These are phyloP conservation scores for Beauveria asiatica DNA, from an alignment of 2,329 filamentous ascomycete genomes.

Conservation along the genomic window DNA sequence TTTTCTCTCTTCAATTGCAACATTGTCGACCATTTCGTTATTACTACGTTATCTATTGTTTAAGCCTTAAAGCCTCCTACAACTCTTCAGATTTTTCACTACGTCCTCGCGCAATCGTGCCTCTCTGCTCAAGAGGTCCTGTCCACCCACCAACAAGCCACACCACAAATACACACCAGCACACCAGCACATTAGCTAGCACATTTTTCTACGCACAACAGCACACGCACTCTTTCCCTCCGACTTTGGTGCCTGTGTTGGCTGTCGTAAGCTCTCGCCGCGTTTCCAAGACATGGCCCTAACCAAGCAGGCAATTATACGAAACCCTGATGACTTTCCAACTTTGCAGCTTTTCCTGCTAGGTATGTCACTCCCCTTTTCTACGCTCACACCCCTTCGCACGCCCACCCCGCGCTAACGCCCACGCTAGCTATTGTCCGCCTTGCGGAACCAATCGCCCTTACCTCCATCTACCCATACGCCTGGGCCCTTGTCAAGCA, in stretches of 20 bases:
- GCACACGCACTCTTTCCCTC: slow-evolving; percentile 15
- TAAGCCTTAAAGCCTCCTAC: background rate
- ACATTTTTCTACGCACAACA: slow-evolving; percentile 14
- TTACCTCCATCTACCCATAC: slow-evolving; percentile 91
- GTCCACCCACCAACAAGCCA: background rate
- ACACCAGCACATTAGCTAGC: background rate
- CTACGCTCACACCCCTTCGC: background rate
- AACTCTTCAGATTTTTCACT: background rate
- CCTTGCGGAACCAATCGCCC: slow-evolving; percentile 82
- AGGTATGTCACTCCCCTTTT: slow-evolving; percentile 43
- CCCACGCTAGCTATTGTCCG: slow-evolving; percentile 68
- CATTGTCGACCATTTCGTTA: background rate
- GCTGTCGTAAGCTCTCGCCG: slow-evolving; percentile 36
- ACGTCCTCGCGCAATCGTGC: background rate
- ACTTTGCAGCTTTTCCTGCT: slow-evolving; percentile 75
- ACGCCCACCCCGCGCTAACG: slow-evolving; percentile 13
- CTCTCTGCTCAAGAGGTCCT: background rate
- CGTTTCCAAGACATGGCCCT: slow-evolving; percentile 41
- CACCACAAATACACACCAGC: background rate
- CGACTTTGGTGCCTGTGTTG: slow-evolving; percentile 26
- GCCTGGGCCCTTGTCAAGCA: slow-evolving; percentile 75
- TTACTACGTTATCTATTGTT: background rate
- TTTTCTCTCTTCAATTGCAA: slow-evolving; percentile 5
- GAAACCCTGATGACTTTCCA: slow-evolving; percentile 68
- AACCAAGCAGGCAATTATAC: slow-evolving; percentile 40